Evolutionary conservation across 2,329 filamentous ascomycete genomes (phyloP), one percentile per base, ranked within the genome.

Genomic region (Aspergillus cejpii): DNA sequence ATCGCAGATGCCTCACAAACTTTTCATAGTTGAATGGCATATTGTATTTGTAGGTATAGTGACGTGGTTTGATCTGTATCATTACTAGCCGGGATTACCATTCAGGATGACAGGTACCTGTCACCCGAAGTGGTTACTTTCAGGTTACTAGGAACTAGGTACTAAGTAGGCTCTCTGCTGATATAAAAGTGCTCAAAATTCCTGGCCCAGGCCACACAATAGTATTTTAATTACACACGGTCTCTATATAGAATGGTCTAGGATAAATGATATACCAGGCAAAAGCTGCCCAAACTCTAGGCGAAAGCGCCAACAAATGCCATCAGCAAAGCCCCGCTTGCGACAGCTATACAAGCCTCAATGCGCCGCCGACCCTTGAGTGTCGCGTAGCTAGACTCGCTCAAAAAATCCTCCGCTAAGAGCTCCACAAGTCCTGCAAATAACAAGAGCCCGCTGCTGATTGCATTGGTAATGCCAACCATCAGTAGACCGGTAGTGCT

Each of bases 401-500:
- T 82, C 50, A 85, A 60, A 55, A 94, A 94, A 57, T 94, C 88
- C 65, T 94, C 87, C 0, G 87, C 85, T 37, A 94, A 74, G 15
- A 94, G 74, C 68, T 94, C 87, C 3, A 94, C 88, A 34, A 94
- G 70, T 0, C 86, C 87, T 0, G 88, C 87, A 61, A 91, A 94
- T 3, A 94, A 72, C 21, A 94, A 67, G 40, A 94, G 71, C 0
- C 88, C 88, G 40, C 84, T 83, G 7, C 84, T 89, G 41, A 94
- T 84, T 29, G 86, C 87, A 58, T 94, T 94, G 76, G 91, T 92
- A 60, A 90, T 80, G 6, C 88, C 88, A 5, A 94, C 87, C 69
- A 91, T 84, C 20, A 94, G 70, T 38, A 94, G 68, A 0, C 88
- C 87, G 0, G 81, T 79, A 59, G 87, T 78, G 56, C 84, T 87